Conservation (phyloP, 225 moss, liverwort and hornwort species). For the Polytrichum formosum region DNA sequence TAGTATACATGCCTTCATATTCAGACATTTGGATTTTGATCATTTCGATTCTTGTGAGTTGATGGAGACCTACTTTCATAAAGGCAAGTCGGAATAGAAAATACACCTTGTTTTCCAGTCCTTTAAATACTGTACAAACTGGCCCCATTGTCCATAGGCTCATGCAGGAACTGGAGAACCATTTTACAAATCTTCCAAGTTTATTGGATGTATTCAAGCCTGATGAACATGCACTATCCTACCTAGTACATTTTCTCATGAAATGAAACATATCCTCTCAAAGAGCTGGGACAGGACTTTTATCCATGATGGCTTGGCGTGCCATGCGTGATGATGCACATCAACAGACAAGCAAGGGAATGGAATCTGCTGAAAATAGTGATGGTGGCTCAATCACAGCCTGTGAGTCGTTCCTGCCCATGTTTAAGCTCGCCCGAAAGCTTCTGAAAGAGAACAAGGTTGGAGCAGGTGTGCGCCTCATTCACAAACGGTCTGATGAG, state of each 20-base stretch:
- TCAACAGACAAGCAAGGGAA: background rate
- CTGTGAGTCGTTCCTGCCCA: constrained; percentile 89
- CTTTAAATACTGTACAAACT: constrained; percentile 4
- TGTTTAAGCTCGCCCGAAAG: constrained; percentile 79
- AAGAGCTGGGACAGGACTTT: constrained; percentile 85
- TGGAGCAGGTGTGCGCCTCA: constrained; percentile 63
- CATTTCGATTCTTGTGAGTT: background rate
- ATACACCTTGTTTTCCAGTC: background rate
- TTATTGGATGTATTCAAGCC: background rate
- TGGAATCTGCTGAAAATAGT: constrained; percentile 1
- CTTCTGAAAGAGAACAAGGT: constrained; percentile 54
- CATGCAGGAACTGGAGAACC: background rate
- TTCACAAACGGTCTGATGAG: constrained; percentile 96
- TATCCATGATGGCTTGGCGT: constrained; percentile 91
- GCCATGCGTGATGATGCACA: constrained; percentile 39
- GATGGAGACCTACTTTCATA: constrained; percentile 1
- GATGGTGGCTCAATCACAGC: constrained; percentile 49
- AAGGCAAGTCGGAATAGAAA: background rate
- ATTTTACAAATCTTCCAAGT: background rate
- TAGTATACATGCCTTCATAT: background rate
- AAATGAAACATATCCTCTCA: constrained; percentile 11
- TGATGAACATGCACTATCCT: background rate
- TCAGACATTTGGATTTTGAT: background rate
- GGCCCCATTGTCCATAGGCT: background rate
- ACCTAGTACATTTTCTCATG: background rate